Conservation (phyloP, 768 basidiomycete genomes). For the Agrocybe chaxingu region DNA sequence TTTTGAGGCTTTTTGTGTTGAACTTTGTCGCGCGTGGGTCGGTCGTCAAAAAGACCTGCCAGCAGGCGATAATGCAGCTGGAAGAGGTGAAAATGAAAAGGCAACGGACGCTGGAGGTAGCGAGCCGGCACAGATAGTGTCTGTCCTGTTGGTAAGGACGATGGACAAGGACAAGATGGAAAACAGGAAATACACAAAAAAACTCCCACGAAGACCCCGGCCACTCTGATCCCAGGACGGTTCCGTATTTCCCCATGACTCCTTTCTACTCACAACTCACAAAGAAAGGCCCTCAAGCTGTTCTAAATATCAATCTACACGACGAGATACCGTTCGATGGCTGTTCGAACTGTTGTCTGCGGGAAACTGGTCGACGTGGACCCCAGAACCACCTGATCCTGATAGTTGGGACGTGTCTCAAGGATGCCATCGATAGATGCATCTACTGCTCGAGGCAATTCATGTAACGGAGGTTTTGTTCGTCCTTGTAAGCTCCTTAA, state of each 20-base stretch:
- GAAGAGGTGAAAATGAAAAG: constrained; percentile 36
- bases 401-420: too few relatives aligned
- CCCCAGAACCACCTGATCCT: too few relatives aligned
- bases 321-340: too few relatives aligned
- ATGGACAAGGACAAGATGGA: constrained; percentile 34
- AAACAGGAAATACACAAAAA: constrained; percentile 17
- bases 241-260: background rate
- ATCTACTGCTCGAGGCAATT: too few relatives aligned
- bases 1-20: constrained; percentile 44
- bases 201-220: constrained; percentile 23
- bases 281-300: background rate
- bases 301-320: background rate
- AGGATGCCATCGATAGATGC: too few relatives aligned
- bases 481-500: too few relatives aligned
- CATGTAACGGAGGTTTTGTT: too few relatives aligned
- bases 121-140: constrained; percentile 37
- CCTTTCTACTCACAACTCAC: background rate
- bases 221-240: constrained; percentile 16
- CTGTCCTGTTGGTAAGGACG: constrained; percentile 36
- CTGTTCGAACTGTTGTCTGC: too few relatives aligned
- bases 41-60: constrained; percentile 90
- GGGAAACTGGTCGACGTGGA: too few relatives aligned
- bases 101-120: constrained; percentile 41
- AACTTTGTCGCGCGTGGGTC: constrained; percentile 61
- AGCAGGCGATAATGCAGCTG: constrained; percentile 77